Conservation (phyloP, 805 yeast genomes). For the Starmerella sirachaensis region DNA sequence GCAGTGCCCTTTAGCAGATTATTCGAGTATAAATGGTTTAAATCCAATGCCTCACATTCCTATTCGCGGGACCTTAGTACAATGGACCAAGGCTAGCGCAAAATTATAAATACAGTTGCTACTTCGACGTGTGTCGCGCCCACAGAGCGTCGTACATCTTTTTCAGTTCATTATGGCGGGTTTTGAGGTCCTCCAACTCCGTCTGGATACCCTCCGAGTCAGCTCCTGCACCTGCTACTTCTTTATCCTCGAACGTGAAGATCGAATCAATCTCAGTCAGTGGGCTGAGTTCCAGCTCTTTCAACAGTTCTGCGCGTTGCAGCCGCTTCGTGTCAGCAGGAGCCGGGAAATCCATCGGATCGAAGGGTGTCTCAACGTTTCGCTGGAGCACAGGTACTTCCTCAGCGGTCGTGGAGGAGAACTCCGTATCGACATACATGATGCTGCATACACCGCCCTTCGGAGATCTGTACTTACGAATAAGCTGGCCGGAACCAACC, state of each 20-base stretch:
- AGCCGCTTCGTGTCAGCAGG: too few relatives aligned
- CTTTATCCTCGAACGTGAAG: background rate
- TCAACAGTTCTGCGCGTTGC: background rate
- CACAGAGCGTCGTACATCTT: constrained; percentile 24
- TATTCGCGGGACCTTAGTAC: too few relatives aligned
- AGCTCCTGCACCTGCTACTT: background rate
- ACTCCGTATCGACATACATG: constrained; percentile 1
- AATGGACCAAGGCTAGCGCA: too few relatives aligned
- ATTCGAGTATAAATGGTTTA: background rate
- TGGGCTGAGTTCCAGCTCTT: background rate
- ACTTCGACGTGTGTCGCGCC: constrained; percentile 15
- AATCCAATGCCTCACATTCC: too few relatives aligned
- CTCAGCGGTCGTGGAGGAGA: constrained; percentile 7
- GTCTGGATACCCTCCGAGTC: background rate
- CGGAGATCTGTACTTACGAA: constrained; percentile 22
- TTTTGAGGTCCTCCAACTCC: constrained; percentile 11
- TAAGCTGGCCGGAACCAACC: constrained; percentile 30
- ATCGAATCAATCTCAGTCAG: constrained; percentile 1
- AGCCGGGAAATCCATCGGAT: constrained; percentile 7
- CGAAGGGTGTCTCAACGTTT: constrained; percentile 16
- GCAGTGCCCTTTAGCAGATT: too few relatives aligned
- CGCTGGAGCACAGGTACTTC: constrained; percentile 25
- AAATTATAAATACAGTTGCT: background rate
- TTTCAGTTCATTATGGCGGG: constrained; percentile 19
- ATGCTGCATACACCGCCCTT: constrained; percentile 21